Percentiles rank a stretch among this genome's conserved stretches.
Evolutionary conservation across 371 early-diverging fungal species (phyloP).

Genomic region (Cokeromyces recurvatus): DNA sequence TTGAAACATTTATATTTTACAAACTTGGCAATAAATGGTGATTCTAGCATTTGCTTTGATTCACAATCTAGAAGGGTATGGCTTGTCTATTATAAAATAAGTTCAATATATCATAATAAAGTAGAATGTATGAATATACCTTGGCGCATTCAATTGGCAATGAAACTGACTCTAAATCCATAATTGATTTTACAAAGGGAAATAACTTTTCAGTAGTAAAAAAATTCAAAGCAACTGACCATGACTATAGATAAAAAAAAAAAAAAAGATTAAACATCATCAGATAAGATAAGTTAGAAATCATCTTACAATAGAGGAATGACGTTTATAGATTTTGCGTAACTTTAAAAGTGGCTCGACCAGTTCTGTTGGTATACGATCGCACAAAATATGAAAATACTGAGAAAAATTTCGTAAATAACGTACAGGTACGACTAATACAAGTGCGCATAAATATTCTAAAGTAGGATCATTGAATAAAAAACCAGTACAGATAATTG

Average conservation of each 20-base stretch:
- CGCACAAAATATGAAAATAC: slow-evolving; percentile 46
- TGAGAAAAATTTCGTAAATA: slow-evolving; percentile 52
- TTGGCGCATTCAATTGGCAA: slow-evolving; percentile 52
- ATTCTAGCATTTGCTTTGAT: slow-evolving; percentile 48
- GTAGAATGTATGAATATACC: slow-evolving; percentile 12
- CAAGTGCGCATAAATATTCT: slow-evolving; percentile 34
- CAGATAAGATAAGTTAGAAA: no score
- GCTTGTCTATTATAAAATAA: slow-evolving; percentile 30
- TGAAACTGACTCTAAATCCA: slow-evolving; percentile 58
- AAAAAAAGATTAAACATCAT: no score
- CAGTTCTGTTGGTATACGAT: slow-evolving; percentile 48
- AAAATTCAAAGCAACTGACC: slow-evolving; percentile 39
- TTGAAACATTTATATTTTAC: slow-evolving; percentile 7
- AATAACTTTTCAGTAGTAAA: slow-evolving; percentile 42
- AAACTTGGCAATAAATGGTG: slow-evolving; percentile 50
- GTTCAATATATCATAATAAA: no score
- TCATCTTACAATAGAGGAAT: no score
- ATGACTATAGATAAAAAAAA: slow-evolving; percentile 22
- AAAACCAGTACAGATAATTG: slow-evolving; percentile 39
- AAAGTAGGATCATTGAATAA: slow-evolving; percentile 29
- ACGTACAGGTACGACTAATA: slow-evolving; percentile 50
- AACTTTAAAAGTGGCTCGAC: slow-evolving; percentile 36
- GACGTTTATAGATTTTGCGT: slow-evolving; percentile 23
- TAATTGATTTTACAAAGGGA: slow-evolving; percentile 55
- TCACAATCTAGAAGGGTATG: slow-evolving; percentile 51